Percentiles rank a stretch among this genome's conserved stretches.
These are phyloP conservation scores for Mimosa pudica DNA, from an alignment of 306 rosid genomes.

Conservation along the genomic window DNA sequence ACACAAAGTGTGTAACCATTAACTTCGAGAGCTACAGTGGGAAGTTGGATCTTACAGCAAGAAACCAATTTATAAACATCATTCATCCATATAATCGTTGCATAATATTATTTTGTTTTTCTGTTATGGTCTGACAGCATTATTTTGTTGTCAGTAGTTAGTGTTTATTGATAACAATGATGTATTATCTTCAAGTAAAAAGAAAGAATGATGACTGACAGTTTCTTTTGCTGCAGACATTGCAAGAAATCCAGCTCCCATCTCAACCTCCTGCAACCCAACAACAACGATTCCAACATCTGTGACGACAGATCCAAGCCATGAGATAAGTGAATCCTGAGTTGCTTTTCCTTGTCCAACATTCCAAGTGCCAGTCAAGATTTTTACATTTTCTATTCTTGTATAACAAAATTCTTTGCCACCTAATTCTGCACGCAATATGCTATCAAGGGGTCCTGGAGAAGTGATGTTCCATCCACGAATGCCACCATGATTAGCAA, in stretches of 20 bases:
- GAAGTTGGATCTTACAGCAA: slow-evolving; percentile 22
- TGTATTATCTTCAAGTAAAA: slow-evolving; percentile 4
- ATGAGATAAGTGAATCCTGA: slow-evolving; percentile 83
- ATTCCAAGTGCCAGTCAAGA: slow-evolving; percentile 94
- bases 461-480: slow-evolving; percentile 92
- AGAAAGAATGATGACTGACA: slow-evolving; percentile 54
- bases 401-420: slow-evolving; percentile 86
- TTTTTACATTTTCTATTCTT: slow-evolving; percentile 72
- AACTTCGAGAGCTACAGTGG: neutral
- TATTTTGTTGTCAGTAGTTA: slow-evolving; percentile 19
- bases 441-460: slow-evolving; percentile 83
- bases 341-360: slow-evolving; percentile 98
- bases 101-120: slow-evolving; percentile 4
- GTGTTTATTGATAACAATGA: slow-evolving; percentile 7
- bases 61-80: neutral
- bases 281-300: slow-evolving; percentile 84
- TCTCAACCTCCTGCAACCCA: slow-evolving; percentile 99
- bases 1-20: slow-evolving; percentile 18
- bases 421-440: slow-evolving; percentile 71
- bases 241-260: slow-evolving; percentile 99
- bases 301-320: slow-evolving; percentile 83
- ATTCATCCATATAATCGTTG: slow-evolving; percentile 7
- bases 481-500: slow-evolving; percentile 92
- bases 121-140: neutral
- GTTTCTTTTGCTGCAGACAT: slow-evolving; percentile 99